Evolutionary conservation across 1,284 basidiomycete genomes (phyloP).

Genomic region (Leccinum fallax): DNA sequence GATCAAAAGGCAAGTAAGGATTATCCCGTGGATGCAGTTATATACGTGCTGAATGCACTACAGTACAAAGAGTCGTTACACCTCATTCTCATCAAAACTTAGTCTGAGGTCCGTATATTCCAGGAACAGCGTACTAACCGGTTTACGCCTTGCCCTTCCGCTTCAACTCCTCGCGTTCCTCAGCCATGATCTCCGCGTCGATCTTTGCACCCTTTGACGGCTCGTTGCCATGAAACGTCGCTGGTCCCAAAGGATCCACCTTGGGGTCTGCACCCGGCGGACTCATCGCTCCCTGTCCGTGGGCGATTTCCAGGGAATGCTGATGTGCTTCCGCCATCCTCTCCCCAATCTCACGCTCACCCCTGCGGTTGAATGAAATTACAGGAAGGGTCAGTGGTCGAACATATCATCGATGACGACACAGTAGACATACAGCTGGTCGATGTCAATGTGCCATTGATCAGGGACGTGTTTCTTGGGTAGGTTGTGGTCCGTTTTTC

Average conservation of each 20-base stretch:
- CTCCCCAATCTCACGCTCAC: conserved; percentile 44
- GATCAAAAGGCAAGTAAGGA: background rate
- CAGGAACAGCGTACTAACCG: background rate
- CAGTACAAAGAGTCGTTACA: conserved; percentile 4
- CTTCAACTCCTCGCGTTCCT: conserved; percentile 50
- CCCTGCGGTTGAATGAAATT: conserved; percentile 30
- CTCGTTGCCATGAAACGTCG: conserved; percentile 55
- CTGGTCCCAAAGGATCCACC: conserved; percentile 47
- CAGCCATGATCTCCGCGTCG: conserved; percentile 56
- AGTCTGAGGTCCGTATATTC: background rate
- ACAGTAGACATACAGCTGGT: conserved; percentile 39
- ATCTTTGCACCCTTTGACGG: conserved; percentile 63
- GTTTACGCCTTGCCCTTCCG: conserved; percentile 40
- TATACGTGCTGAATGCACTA: background rate
- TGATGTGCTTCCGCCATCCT: conserved; percentile 39
- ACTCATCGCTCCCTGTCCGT: conserved; percentile 28
- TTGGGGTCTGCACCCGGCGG: conserved; percentile 25
- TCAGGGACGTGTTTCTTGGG: conserved; percentile 34
- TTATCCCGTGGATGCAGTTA: background rate
- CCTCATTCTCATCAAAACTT: background rate
- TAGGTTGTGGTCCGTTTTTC: conserved; percentile 23
- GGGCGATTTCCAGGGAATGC: conserved; percentile 26
- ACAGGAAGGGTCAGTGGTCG: conserved; percentile 1
- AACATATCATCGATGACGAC: background rate
- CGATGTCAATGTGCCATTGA: conserved; percentile 39